Evolutionary conservation across 2,329 filamentous ascomycete genomes (phyloP), one percentile per base, ranked within the genome.

Genomic region (Elsinoe necatrix): DNA sequence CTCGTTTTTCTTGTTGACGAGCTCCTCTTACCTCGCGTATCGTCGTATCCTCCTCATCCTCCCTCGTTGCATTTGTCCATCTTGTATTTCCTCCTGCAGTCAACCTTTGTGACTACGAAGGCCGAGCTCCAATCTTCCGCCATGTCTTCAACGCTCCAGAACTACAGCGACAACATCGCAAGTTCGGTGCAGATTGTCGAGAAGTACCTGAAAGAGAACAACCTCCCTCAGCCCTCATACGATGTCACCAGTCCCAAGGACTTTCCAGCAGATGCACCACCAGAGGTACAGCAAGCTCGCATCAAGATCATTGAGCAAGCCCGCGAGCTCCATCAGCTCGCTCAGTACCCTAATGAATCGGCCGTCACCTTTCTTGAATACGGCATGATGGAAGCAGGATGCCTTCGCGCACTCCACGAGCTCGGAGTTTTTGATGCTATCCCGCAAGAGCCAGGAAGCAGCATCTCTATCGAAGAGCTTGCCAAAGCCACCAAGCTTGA

Each of bases 141-240:
- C 3, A 52, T 52, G 48, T 52, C 48, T 37, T 7, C 43, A 16
- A 48, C 48, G 25, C 31, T 52, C 6, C 31, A 52, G 29, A 18
- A 39, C 31, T 52, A 52, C 48, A 52, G 48, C 48, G 48, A 52
- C 31, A 52, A 39, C 48, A 52, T 52, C 48, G 48, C 48, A 11
- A 52, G 29, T 18, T 52, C 48, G 11, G 48, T 52, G 1, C 29
- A 35, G 8, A 37, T 34, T 1, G 48, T 55, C 5, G 52, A 55
- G 8, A 55, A 45, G 14, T 55, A 42, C 25, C 37, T 55, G 6
- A 34, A 20, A 25, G 39, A 55, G 2, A 55, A 42, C 16, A 45
- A 45, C 14, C 34, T 42, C 9, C 52, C 52, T 7, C 52, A 55
- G 20, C 52, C 52, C 9, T 42, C 52, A 12, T 55, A 39, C 52